Base-by-base conservation (phyloP, 805 yeast genomes). In the Wickerhamiella allomyrinae region DNA sequence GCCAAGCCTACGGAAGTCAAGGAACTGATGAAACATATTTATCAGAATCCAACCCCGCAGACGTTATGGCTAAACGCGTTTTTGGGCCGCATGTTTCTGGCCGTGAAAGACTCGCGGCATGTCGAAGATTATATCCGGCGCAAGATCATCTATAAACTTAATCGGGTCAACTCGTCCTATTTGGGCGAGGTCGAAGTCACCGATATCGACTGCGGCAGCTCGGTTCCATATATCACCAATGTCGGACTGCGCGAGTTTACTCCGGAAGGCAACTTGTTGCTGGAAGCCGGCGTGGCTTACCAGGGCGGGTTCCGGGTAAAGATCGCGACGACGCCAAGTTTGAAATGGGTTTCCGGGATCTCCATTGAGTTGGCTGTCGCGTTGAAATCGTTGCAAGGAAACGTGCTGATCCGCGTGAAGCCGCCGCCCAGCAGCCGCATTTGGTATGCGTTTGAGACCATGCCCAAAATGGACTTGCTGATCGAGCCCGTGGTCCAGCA, bases 401-500 rank as follows among this genome's bases (percentile, higher is more conserved):
- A 81, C 1, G 49, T 89, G 43, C 55, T 81, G 0, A 53, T 87
- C 17, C 64, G 72, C 33, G 56, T 89, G 25, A 91, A 91, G 56
- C 84, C 93, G 1, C 94, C 95, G 2, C 97, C 98, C 7, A 77
- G 94, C 1, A 77, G 76, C 41, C 70, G 98, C 53, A 54, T 91
- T 1, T 91, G 98, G 98, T 91, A 85, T 56, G 74, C 83, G 2
- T 91, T 86, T 58, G 81, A 76, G 47, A 60, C 70, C 9, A 83
- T 79, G 70, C 98, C 98, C 0, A 66, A 69, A 7, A 60, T 89
- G 55, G 79, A 76, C 43, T 57, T 89, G 45, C 75, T 71, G 27
- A 77, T 87, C 39, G 96, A 86, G 58, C 98, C 98, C 0, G 74
- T 84, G n/a, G 84, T 89, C 9, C 81, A 94, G 49, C 76, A 94